These are phyloP conservation scores for bread wheat (Triticum aestivum) DNA, from an alignment of 176 grass and related monocot genomes.

Conservation along the genomic window DNA sequence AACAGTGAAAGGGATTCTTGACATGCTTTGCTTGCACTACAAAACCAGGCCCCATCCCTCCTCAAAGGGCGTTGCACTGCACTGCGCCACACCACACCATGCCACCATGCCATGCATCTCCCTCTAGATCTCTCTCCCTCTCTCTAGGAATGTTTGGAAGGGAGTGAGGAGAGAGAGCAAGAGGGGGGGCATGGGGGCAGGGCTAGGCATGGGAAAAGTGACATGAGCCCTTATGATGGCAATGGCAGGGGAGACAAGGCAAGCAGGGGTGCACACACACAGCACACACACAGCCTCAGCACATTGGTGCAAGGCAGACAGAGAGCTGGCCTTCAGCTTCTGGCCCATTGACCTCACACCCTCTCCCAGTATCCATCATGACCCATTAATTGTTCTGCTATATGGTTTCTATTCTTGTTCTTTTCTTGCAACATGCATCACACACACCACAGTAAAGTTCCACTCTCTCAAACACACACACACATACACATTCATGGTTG, in stretches of 20 bases:
- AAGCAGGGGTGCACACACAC: conserved; percentile 24
- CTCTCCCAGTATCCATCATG: conserved; percentile 61
- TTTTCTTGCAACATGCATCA: conserved; percentile 21
- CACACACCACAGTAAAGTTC: background rate
- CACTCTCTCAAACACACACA: background rate
- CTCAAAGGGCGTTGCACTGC: conserved; percentile 4
- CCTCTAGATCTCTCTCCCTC: background rate
- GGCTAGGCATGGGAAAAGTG: conserved; percentile 75
- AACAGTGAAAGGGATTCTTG: conserved; percentile 39
- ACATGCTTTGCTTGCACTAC: conserved; percentile 68
- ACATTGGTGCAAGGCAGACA: conserved; percentile 48
- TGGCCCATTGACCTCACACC: conserved; percentile 56
- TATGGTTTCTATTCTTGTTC: conserved; percentile 34
- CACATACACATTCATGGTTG: background rate
- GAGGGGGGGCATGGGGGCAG: conserved; percentile 28
- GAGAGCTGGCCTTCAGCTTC: conserved; percentile 28
- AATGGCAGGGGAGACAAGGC: conserved; percentile 30
- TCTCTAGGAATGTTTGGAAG: background rate
- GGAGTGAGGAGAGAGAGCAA: conserved; percentile 15
- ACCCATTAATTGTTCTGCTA: conserved; percentile 65
- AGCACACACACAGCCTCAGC: background rate
- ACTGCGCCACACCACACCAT: background rate
- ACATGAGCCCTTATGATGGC: conserved; percentile 64
- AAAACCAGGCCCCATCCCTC: conserved; percentile 39
- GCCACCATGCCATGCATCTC: background rate